Base-by-base conservation (phyloP, 306 rosid species). In the Erythrophleum fordii region DNA sequence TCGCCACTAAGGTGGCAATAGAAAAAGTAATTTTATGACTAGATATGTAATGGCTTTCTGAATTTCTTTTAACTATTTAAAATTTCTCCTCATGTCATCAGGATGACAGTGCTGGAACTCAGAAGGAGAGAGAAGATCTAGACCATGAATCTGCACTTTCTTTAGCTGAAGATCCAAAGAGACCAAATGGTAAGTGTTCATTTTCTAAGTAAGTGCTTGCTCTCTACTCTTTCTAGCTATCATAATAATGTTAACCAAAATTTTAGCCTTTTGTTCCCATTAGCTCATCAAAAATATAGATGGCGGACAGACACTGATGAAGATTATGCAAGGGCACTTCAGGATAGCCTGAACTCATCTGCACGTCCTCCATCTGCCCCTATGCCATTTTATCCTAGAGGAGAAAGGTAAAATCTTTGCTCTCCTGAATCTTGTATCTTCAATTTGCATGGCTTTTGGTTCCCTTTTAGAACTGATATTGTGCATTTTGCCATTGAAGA, bases 71-170 rank as follows among this genome's bases (percentile, higher is more conserved):
- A 25, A 4, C 18, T 26, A 16, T 66, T 72, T 58, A 81, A 20
- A 72, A 65, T 42, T 56, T 69, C 62, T 81, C 25, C 62, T 81
- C 25, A 46, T 79, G 85, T 49, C 17, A 75, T 78, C 87, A 95
- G 99, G 90, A 87, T 72, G 93, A 87, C 44, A 85, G 78, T n/a
- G 59, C 86, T 74, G 87, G 92, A 85, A 52, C 92, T 28, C 88
- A 66, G 62, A 90, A 87, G 79, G 97, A 93, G 74, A 89, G 86
- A 76, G 94, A 89, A 28, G 97, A 93, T 66, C 81, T 85, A 60
- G 91, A 90, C 78, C 93, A 35, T 80, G 92, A 97, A 46, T 83
- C 85, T 61, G 87, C 89, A 28, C 91, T 88, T 72, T 91, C 98
- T 64, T 73, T 86, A 49, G 80, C 86, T 16, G 97, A 94, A 78